These are phyloP conservation scores for Aspergillus avenaceus DNA, from an alignment of 495 filamentous ascomycete genomes.

Conservation along the genomic window DNA sequence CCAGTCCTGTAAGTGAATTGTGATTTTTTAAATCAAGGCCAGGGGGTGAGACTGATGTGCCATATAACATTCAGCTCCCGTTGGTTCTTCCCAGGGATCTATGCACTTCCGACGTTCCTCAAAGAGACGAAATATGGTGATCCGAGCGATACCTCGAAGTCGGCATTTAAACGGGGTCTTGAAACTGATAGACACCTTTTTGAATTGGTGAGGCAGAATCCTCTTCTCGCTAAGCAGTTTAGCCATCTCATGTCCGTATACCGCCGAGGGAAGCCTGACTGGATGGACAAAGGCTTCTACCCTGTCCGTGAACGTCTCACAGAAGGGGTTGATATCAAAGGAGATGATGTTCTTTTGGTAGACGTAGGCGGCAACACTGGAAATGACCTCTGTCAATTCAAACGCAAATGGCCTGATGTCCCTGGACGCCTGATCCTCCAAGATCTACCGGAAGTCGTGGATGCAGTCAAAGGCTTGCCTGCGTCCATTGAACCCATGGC, in stretches of 20 bases:
- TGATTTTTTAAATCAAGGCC: no score
- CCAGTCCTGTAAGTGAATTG: constrained; percentile 19
- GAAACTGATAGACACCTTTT: constrained; percentile 20
- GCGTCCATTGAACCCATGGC: constrained; percentile 33
- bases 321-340: constrained; percentile 9
- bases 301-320: constrained; percentile 36
- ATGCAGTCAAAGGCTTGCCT: constrained; percentile 7
- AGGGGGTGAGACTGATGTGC: no score
- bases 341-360: constrained; percentile 24
- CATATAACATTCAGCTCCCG: constrained; percentile 17
- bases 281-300: constrained; percentile 43
- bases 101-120: constrained; percentile 20
- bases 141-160: constrained; percentile 21
- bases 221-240: constrained; percentile 25
- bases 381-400: constrained; percentile 32
- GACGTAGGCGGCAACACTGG: constrained; percentile 35
- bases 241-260: constrained; percentile 46
- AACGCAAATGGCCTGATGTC: constrained; percentile 17
- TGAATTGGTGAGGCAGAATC: constrained; percentile 14
- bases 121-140: constrained; percentile 18
- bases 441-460: constrained; percentile 24
- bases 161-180: constrained; percentile 20
- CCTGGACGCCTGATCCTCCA: constrained; percentile 31
- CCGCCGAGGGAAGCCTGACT: constrained; percentile 35
- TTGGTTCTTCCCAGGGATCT: constrained; percentile 15